phyloP scores from a whole-genome alignment of 2,329 filamentous ascomycete genomes.

The Xylariaceae sp. region DNA sequence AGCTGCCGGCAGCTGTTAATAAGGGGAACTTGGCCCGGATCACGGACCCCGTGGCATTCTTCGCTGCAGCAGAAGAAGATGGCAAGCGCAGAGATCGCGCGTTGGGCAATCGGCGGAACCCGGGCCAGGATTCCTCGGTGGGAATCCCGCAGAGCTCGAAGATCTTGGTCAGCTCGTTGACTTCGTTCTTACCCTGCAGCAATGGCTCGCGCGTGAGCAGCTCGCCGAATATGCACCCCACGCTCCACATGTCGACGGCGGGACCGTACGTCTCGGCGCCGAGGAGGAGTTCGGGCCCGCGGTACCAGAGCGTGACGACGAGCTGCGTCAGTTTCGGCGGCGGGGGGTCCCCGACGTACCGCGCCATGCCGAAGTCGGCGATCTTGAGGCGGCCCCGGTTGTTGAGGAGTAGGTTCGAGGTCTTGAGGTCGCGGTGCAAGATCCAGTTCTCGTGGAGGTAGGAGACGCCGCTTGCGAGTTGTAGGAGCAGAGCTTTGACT shows the following conservation, averaged over 20 bases:
- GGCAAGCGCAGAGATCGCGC: constrained; percentile 74
- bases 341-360: constrained; percentile 76
- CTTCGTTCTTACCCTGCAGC: constrained; percentile 86
- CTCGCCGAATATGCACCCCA: constrained; percentile 95
- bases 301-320: constrained; percentile 97
- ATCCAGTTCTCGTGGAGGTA: constrained; percentile 91
- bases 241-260: constrained; percentile 89
- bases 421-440: constrained; percentile 89
- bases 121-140: constrained; percentile 77
- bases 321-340: constrained; percentile 77
- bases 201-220: constrained; percentile 78
- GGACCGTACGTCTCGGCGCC: constrained; percentile 71
- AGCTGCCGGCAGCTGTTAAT: constrained; percentile 69
- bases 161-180: constrained; percentile 82
- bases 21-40: constrained; percentile 77
- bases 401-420: constrained; percentile 88
- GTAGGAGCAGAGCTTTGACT: constrained; percentile 81
- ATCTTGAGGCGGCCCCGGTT: constrained; percentile 94
- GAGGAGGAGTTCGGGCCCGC: constrained; percentile 83
- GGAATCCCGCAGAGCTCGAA: constrained; percentile 88
- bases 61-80: constrained; percentile 22
- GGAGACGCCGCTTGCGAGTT: constrained; percentile 73
- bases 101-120: constrained; percentile 82
- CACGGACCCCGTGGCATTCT: constrained; percentile 43
- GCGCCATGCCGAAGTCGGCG: constrained; percentile 96